Conservation (phyloP, 2,329 filamentous ascomycete species). For the Phaeosphaeria sp. region DNA sequence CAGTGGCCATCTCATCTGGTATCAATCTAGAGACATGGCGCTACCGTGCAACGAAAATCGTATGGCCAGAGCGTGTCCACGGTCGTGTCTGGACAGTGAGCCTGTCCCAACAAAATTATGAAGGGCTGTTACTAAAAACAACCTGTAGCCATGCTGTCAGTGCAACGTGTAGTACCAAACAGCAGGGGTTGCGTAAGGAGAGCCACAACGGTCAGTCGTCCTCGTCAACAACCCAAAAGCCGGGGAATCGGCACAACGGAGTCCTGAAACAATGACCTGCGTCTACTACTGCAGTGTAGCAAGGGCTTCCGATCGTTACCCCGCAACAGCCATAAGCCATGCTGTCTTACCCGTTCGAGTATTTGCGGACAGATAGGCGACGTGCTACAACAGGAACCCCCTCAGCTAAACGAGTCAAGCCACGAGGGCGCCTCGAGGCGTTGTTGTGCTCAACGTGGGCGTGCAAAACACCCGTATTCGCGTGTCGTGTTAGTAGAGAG, state of each 20-base stretch:
- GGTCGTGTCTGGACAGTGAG: too few relatives aligned
- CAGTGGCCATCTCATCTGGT: conserved; percentile 7
- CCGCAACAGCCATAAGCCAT: conserved; percentile 25
- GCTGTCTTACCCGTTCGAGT: conserved; percentile 39
- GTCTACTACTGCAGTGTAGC: conserved; percentile 4
- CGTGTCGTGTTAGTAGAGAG: neutral
- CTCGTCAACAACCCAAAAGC: conserved; percentile 10
- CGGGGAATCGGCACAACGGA: conserved; percentile 16
- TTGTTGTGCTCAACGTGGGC: neutral
- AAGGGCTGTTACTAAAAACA: neutral
- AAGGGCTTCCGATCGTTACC: conserved; percentile 25
- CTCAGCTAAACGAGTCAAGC: conserved; percentile 5
- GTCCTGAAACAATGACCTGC: conserved; percentile 26
- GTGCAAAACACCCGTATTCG: neutral
- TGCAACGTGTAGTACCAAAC: neutral
- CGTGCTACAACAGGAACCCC: conserved; percentile 24
- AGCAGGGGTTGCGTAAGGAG: neutral
- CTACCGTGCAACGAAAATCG: conserved; percentile 6
- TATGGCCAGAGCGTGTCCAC: neutral
- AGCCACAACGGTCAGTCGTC: neutral
- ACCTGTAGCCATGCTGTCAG: neutral
- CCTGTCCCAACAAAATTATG: neutral
- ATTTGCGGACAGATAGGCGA: conserved; percentile 36
- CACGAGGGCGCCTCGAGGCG: conserved; percentile 10
- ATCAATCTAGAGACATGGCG: conserved; percentile 19